phyloP scores from a whole-genome alignment of 1,139 yeast species.

The Candida sanyaensis region DNA sequence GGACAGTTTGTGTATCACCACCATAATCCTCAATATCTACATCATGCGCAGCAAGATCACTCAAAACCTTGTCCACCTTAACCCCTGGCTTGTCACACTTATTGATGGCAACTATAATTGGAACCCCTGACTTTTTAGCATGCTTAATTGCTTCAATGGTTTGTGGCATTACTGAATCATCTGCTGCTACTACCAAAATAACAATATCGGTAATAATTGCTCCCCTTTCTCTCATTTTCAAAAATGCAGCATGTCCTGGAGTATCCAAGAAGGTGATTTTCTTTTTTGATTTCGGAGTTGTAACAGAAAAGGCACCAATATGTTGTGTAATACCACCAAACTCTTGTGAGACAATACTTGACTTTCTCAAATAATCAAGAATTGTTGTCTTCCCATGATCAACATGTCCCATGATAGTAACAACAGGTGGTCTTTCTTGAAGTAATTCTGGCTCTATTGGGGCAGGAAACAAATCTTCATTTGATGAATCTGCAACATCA shows the following conservation, averaged over 20 bases:
- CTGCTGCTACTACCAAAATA: slow-evolving; percentile 94
- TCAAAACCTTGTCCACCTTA: slow-evolving; percentile 69
- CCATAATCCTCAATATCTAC: slow-evolving; percentile 92
- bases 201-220: slow-evolving; percentile 93
- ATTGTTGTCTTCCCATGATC: slow-evolving; percentile 98
- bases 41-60: slow-evolving; percentile 75
- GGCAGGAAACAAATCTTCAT: slow-evolving; percentile 62
- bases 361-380: slow-evolving; percentile 79
- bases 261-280: slow-evolving; percentile 90
- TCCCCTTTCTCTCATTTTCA: slow-evolving; percentile 96
- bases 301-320: slow-evolving; percentile 93
- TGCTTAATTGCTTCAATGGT: slow-evolving; percentile 95
- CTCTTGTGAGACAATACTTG: slow-evolving; percentile 80
- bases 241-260: slow-evolving; percentile 97
- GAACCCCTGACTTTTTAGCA: slow-evolving; percentile 81
- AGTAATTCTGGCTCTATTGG: slow-evolving; percentile 41
- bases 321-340: slow-evolving; percentile 98
- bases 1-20: slow-evolving; percentile 90
- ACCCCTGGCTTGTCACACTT: slow-evolving; percentile 85
- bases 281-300: slow-evolving; percentile 71
- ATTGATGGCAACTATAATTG: slow-evolving; percentile 87
- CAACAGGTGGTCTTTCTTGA: slow-evolving; percentile 85
- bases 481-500: slow-evolving; percentile 57
- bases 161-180: slow-evolving; percentile 97
- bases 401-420: slow-evolving; percentile 98